Evolutionary conservation across 202 grass and related monocot species (phyloP), one percentile per base, ranked within the genome.

Genomic region (Schoenoplectus tabernaemontani): DNA sequence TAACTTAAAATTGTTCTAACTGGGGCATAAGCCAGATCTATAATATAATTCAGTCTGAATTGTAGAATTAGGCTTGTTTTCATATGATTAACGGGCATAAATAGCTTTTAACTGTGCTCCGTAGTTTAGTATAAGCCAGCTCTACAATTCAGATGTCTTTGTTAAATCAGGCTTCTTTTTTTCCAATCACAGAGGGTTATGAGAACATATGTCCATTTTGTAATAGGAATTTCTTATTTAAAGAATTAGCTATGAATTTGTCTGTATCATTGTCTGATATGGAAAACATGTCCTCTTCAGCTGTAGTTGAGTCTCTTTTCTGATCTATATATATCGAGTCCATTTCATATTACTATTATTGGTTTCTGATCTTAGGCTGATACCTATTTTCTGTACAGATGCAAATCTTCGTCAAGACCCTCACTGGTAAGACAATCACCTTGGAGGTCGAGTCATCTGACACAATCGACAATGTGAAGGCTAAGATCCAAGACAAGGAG

Each of bases 321-420:
- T 28, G 28, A 28, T 28, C 28, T 28, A 28, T 28, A 28, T 28
- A 28, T 28, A 1, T 28, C 28, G 28, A 28, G 28, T 28, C 28
- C 28, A 28, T 28, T 28, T 28, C 28, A 28, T 28, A 76, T 19
- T 57, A 34, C 37, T 56, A 8, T 56, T 76, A 2, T 7, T 56
- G 24, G 17, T 73, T 73, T 73, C 3, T 56, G 15, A 56, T 51
- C 4, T 73, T 6, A 17, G 12, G 24, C 24, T 76, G 39, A 13
- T 39, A 3, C 33, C 64, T 47, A 4, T 70, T 24, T 2, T 26
- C 72, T 4, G 1, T 37, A 56, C 81, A 91, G 89, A 96, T 96
- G 92, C 92, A 96, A 81, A 93, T 93, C 28, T 93, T 93, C 0
- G 91, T 93, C 0, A 87, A 87, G 57, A 87, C 85, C 41, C 73